A percentile compares a stretch with the other conserved stretches of the same genome.
Conservation (phyloP, 2,329 filamentous ascomycete species). For the Ceratocystis colombiana region DNA sequence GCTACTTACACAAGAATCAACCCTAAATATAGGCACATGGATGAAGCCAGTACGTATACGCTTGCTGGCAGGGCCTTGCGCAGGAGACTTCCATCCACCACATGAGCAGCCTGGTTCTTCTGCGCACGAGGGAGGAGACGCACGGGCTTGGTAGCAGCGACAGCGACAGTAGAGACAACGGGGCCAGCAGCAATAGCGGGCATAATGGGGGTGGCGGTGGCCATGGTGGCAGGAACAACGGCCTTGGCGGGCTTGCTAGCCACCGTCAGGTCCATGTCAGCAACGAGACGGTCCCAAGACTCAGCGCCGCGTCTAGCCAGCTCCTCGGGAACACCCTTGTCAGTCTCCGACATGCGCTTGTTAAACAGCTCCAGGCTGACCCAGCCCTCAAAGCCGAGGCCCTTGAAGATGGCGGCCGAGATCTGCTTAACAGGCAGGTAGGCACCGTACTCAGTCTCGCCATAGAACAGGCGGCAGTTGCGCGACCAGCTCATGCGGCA, state of each 20-base stretch:
- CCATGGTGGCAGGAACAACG: background rate
- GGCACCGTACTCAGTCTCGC: constrained; percentile 50
- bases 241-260: constrained; percentile 6
- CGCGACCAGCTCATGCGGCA: constrained; percentile 64
- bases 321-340: constrained; percentile 42
- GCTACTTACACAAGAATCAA: constrained; percentile 19
- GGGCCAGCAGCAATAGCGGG: background rate
- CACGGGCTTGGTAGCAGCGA: background rate
- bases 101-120: background rate
- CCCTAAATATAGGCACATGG: constrained; percentile 18
- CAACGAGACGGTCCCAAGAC: constrained; percentile 41
- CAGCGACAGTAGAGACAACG: background rate
- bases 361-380: constrained; percentile 64
- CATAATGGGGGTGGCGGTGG: background rate
- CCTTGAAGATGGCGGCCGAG: constrained; percentile 50
- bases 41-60: constrained; percentile 18
- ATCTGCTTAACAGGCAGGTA: constrained; percentile 59
- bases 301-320: constrained; percentile 45
- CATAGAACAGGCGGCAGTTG: constrained; percentile 53
- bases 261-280: constrained; percentile 31
- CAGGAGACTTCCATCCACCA: constrained; percentile 5
- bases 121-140: background rate
- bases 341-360: constrained; percentile 45
- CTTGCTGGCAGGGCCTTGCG: constrained; percentile 13
- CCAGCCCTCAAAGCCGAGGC: constrained; percentile 58